These are phyloP conservation scores for Auricularia cornea DNA, from an alignment of 768 basidiomycete species.

Conservation along the genomic window DNA sequence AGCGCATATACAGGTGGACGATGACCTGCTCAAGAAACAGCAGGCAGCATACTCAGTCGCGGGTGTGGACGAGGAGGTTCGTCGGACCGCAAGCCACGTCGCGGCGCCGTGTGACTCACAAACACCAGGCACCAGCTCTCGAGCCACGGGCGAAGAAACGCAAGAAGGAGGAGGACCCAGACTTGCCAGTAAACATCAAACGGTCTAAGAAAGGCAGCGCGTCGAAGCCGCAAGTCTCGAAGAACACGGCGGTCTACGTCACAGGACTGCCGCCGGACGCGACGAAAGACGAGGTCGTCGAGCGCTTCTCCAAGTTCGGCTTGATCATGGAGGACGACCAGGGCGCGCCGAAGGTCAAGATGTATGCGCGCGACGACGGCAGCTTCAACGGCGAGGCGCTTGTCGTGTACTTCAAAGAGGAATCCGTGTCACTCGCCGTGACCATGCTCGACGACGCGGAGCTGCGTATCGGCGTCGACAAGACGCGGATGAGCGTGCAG, in stretches of 20 bases:
- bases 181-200: conserved; percentile 65
- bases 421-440: conserved; percentile 79
- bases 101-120: too few relatives aligned
- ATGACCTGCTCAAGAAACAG: conserved; percentile 78
- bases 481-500: conserved; percentile 62
- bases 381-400: conserved; percentile 89
- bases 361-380: conserved; percentile 86
- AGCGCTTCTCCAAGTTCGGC: conserved; percentile 86
- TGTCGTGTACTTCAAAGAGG: conserved; percentile 96
- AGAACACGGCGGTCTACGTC: conserved; percentile 90
- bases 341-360: conserved; percentile 90
- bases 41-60: conserved; percentile 90
- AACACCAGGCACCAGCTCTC: conserved; percentile 58
- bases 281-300: conserved; percentile 63
- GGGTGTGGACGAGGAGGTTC: conserved; percentile 91
- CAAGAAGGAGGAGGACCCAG: conserved; percentile 64
- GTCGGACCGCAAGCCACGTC: conserved; percentile 18
- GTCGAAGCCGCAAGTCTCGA: conserved; percentile 47
- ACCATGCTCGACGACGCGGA: conserved; percentile 89
- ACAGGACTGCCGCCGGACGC: conserved; percentile 73
- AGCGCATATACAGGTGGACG: conserved; percentile 58
- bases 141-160: conserved; percentile 74
- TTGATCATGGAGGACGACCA: conserved; percentile 87
- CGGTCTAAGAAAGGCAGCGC: conserved; percentile 57
- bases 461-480: conserved; percentile 70